Evolutionary conservation across 2,329 filamentous ascomycete species (phyloP).

Genomic region (Coleophoma eucalyptorum): DNA sequence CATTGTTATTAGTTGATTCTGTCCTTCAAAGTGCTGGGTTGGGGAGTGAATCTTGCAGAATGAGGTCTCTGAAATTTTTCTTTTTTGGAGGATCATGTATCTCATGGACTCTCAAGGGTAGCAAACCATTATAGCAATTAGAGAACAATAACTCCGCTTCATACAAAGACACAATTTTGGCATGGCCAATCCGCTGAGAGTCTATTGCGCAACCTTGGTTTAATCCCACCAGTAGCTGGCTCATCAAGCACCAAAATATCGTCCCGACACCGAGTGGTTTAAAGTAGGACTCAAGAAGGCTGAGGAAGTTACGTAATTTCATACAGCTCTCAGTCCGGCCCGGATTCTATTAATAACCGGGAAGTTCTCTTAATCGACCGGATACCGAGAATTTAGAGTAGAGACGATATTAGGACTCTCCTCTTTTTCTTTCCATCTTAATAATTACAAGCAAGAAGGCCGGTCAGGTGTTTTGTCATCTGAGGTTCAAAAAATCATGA

Average conservation of each 20-base stretch:
- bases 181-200: neutral
- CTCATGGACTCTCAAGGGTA: neutral
- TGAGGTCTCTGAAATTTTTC: neutral
- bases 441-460: neutral
- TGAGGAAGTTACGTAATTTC: neutral
- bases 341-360: neutral
- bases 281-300: neutral
- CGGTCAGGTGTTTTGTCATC: neutral
- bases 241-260: neutral
- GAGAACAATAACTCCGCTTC: neutral
- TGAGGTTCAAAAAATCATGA: neutral
- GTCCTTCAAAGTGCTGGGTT: neutral
- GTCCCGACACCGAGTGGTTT: neutral
- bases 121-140: neutral
- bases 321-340: neutral
- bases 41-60: neutral
- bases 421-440: neutral
- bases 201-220: neutral
- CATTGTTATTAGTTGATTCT: neutral
- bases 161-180: neutral
- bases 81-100: neutral
- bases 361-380: neutral
- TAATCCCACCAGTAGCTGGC: neutral
- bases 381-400: neutral
- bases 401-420: neutral